Evolutionary conservation across 306 rosid species (phyloP), one percentile per base, ranked within the genome.

Genomic region (Hippophae tibetana): DNA sequence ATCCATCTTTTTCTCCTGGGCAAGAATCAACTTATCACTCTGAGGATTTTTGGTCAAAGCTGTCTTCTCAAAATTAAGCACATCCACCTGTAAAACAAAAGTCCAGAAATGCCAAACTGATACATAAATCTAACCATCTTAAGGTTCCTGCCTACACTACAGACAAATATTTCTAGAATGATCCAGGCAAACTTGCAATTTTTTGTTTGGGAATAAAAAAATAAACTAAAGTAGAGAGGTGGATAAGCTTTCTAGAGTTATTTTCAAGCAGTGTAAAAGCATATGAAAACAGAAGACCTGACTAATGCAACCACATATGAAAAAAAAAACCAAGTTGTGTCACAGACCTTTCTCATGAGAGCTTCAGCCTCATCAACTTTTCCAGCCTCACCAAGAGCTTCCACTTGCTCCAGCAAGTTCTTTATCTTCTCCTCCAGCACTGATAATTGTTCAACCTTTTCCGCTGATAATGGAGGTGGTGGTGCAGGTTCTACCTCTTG

Each of bases 341-440:
- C 18, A 12, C 8, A 72, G 54, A 92, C 96, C 98, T 85, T 93
- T 76, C 99, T 85, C 99, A 93, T 93, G 14, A 88, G 83, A 52
- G 99, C 99, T 79, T 88, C 99, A 72, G 99, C 99, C 82, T 93
- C 99, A 71, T 93, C 99, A 73, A 93, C 97, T 76, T 93, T 93
- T 69, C 99, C 99, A 62, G 99, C 92, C 79, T 89, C 99, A 70
- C 99, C 99, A 57, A 93, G 94, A 50, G 93, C 72, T 75, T 93
- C 99, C 71, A 82, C 99, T 70, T 88, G 99, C 61, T 93, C 99
- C 62, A 93, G 82, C 62, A 93, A 86, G 75, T 93, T 93, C 84
- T 93, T 93, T 71, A 93, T 88, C 77, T 93, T 93, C 70, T 93
- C 99, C 70, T 93, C 99, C 65, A 93, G 71, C 67, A 88, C 84